These are phyloP conservation scores for Aegilops longissima DNA, from an alignment of 176 grass and related monocot genomes.

Conservation along the genomic window DNA sequence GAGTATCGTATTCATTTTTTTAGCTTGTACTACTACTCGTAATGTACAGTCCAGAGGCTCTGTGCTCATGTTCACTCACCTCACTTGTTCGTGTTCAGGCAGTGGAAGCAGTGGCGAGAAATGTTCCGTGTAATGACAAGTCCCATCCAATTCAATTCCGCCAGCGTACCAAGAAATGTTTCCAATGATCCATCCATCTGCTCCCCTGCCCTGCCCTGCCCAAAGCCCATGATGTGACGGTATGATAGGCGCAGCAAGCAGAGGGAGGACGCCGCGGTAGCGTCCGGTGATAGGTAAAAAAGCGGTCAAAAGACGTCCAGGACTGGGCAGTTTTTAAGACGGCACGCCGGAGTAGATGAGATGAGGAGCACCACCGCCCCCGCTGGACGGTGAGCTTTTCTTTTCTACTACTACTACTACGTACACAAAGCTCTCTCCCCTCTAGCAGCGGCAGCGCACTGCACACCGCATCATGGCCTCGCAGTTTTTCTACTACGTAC, in stretches of 20 bases:
- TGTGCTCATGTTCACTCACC: background rate
- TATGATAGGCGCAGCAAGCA: background rate
- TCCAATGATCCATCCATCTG: background rate
- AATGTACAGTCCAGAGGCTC: background rate
- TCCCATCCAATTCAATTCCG: background rate
- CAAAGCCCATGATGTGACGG: background rate
- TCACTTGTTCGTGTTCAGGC: background rate
- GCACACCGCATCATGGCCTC: background rate
- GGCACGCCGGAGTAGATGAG: background rate
- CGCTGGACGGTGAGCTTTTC: background rate
- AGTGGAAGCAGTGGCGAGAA: background rate
- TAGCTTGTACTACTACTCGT: too few relatives aligned
- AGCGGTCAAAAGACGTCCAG: background rate
- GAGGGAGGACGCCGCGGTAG: background rate
- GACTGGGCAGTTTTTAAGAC: conserved; percentile 13
- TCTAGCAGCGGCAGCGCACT: background rate
- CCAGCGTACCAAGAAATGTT: background rate
- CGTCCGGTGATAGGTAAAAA: background rate
- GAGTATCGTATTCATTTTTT: too few relatives aligned
- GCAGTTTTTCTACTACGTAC: background rate
- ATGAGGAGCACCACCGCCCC: background rate
- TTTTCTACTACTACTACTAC: too few relatives aligned
- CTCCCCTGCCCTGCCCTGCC: too few relatives aligned
- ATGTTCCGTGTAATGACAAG: background rate
- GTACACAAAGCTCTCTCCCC: background rate